phyloP scores from a whole-genome alignment of 2,329 filamentous ascomycete species.

The Pseudogymnoascus sp. region DNA sequence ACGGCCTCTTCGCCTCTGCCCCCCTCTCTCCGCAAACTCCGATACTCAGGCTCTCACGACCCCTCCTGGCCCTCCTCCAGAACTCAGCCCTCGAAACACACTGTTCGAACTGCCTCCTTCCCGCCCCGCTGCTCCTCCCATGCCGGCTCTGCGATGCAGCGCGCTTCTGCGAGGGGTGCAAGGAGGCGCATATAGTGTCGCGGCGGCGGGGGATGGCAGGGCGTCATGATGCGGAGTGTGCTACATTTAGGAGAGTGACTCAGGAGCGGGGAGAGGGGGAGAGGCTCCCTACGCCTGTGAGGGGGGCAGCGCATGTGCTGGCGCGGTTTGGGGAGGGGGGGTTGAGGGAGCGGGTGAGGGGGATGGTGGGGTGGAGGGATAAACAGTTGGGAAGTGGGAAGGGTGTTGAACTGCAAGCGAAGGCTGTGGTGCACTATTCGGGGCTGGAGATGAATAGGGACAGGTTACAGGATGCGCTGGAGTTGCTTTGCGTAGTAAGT shows the following conservation, averaged over 20 bases:
- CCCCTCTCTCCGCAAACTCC: neutral
- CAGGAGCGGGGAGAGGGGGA: neutral
- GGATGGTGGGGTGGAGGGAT: conserved; percentile 1
- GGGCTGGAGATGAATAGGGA: neutral
- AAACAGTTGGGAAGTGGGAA: neutral
- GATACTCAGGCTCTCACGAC: neutral
- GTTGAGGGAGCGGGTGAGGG: neutral
- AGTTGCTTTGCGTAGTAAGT: neutral
- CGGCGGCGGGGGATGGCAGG: neutral
- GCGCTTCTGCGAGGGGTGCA: neutral
- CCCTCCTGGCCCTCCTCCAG: neutral
- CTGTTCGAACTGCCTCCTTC: neutral
- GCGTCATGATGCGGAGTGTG: conserved; percentile 2
- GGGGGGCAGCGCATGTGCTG: neutral
- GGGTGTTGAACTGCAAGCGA: neutral
- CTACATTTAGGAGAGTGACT: neutral
- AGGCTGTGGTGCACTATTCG: neutral
- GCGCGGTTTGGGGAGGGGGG: neutral
- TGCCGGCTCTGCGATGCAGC: neutral
- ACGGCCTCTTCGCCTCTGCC: neutral
- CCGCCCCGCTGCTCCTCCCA: neutral
- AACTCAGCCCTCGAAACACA: neutral
- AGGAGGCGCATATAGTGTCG: neutral
- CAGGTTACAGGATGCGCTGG: neutral
- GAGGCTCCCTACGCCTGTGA: neutral